Evolutionary conservation across 129 eudicot species (phyloP).

Genomic region (Deinandra increscens): DNA sequence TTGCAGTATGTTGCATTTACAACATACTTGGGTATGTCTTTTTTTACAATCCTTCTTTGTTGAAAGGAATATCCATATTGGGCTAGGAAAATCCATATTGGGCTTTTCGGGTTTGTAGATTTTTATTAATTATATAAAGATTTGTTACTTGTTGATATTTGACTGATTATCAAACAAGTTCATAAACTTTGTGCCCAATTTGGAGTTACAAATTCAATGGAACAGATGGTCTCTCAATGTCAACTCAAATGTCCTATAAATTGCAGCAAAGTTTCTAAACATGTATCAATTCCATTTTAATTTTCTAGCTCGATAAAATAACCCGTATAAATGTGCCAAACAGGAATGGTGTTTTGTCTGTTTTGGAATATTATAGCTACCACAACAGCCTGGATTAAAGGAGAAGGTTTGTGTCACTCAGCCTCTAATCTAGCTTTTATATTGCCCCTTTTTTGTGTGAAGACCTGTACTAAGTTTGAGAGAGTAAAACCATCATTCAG

Average conservation of each 20-base stretch:
- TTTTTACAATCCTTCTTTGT: neutral
- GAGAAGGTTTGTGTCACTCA: conserved; percentile 54
- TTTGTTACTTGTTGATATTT: too few species aligned
- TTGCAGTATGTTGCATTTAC: conserved; percentile 89
- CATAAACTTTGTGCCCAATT: neutral
- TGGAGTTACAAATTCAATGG: neutral
- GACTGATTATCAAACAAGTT: neutral
- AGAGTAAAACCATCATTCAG: neutral
- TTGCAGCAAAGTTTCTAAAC: neutral
- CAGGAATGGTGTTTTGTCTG: conserved; percentile 74
- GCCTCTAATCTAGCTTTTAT: neutral
- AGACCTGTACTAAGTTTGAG: neutral
- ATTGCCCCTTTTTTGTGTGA: too few species aligned
- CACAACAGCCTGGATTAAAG: conserved; percentile 88
- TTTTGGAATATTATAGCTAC: conserved; percentile 85
- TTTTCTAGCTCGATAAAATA: neutral
- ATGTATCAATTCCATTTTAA: neutral
- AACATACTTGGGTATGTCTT: conserved; percentile 72
- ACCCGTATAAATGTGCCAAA: conserved; percentile 16
- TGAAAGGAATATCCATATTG: too few species aligned
- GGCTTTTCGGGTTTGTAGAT: too few species aligned
- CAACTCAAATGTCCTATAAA: neutral
- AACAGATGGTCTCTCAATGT: neutral
- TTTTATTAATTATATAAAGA: too few species aligned
- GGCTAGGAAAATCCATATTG: too few species aligned